Evolutionary conservation across 805 yeast species (phyloP), one percentile per base, ranked within the genome.

Genomic region (Wilhelminamyces savonicus): DNA sequence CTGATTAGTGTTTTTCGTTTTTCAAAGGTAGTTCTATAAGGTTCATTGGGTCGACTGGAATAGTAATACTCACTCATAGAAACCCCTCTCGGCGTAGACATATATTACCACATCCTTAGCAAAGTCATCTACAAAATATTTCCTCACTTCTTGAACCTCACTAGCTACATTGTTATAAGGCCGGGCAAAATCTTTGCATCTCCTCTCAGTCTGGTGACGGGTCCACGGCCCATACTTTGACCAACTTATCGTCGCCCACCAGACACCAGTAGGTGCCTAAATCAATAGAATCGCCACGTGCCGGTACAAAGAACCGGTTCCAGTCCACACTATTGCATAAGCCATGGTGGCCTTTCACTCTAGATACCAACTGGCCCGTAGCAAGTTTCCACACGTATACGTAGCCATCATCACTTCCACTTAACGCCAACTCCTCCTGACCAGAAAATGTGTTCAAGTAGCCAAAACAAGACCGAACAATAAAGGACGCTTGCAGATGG

Each of bases 331-430:
- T 75, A 49, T 84, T 87, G 40, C 90, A 82, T 35, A 76, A 59
- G 0, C 75, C 75, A 8, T 53, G 52, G 50, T 84, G 94, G 2
- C 78, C 90, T 24, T 71, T 64, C 13, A 82, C 56, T 10, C 74
- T 61, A 4, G 71, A 69, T 3, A 87, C 57, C 15, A 84, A 62
- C 34, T 78, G 77, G 5, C 92, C 87, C 16, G 77, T 77, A 27
- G 69, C 66, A 13, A 79, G 65, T 46, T 82, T 82, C 94, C 95
- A 86, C 2, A 87, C 62, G 49, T 78, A 85, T 3, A 84, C 67
- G 30, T 70, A 63, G 0, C 86, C 86, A 52, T 87, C 94, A 47
- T 83, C 94, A 26, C 88, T 76, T 1, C 96, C 95, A 40, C 86
- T 75, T n/a, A 80, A 58, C 0, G 85, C 71, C 29, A 83, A 60